Percentiles rank a stretch among this genome's conserved stretches.
Conservation (phyloP, 2,329 filamentous ascomycete genomes). For the Helminthosporium solani region DNA sequence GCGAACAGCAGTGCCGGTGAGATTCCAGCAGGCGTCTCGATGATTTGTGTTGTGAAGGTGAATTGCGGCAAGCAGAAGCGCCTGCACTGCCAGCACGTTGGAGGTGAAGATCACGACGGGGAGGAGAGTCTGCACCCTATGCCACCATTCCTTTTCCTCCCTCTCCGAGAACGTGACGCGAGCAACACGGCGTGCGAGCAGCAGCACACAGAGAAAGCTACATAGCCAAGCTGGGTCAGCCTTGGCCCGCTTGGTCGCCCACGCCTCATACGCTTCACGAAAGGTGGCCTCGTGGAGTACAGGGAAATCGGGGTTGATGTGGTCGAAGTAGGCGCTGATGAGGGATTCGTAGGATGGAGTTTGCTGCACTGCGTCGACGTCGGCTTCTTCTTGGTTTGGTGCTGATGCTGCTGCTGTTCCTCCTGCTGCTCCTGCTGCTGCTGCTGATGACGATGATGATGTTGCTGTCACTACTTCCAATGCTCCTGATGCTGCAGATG, state of each 20-base stretch:
- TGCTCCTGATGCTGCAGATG: too few relatives aligned
- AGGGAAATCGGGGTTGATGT: slow-evolving; percentile 46
- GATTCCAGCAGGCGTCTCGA: slow-evolving; percentile 48
- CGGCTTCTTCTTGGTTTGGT: too few relatives aligned
- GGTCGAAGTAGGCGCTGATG: slow-evolving; percentile 45
- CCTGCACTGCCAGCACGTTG: slow-evolving; percentile 45
- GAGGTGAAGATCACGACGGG: slow-evolving; percentile 48
- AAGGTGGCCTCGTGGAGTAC: slow-evolving; percentile 48
- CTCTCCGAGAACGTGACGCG: slow-evolving; percentile 37
- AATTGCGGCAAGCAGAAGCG: slow-evolving; percentile 45
- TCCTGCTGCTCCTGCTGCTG: too few relatives aligned
- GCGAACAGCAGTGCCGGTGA: slow-evolving; percentile 47
- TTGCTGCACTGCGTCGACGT: slow-evolving; percentile 15
- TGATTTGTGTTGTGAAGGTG: slow-evolving; percentile 51
- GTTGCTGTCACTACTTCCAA: too few relatives aligned
- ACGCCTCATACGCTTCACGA: slow-evolving; percentile 44
- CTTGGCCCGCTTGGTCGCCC: slow-evolving; percentile 28
- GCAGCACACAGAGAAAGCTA: slow-evolving; percentile 45
- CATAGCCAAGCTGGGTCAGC: slow-evolving; percentile 47
- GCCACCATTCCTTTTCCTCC: slow-evolving; percentile 47
- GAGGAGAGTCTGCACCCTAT: slow-evolving; percentile 43
- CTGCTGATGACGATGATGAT: too few relatives aligned
- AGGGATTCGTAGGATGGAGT: slow-evolving; percentile 35
- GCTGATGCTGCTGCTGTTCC: too few relatives aligned
- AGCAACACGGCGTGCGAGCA: slow-evolving; percentile 42